Conservation (phyloP, 2,329 filamentous ascomycete genomes). For the Coniochaeta sp. region DNA sequence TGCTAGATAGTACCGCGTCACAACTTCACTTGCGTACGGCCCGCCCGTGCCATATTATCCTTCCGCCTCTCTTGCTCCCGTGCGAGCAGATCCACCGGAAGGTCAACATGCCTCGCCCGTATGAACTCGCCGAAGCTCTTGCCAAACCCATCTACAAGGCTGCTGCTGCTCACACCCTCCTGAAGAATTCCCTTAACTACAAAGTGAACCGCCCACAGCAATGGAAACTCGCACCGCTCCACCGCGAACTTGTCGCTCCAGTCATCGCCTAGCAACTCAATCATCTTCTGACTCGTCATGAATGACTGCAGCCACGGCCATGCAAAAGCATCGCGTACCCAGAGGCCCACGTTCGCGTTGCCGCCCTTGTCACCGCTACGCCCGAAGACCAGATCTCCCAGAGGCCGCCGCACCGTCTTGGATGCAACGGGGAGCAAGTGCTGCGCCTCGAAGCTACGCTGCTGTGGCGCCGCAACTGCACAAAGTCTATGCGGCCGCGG, state of each 20-base stretch:
- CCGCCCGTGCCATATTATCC: background rate
- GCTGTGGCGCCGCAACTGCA: background rate
- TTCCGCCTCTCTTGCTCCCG: conserved; percentile 12
- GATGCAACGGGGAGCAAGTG: conserved; percentile 4
- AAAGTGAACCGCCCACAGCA: conserved; percentile 31
- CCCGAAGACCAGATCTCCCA: conserved; percentile 22
- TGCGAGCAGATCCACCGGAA: conserved; percentile 16
- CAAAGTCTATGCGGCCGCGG: background rate
- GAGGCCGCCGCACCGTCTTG: conserved; percentile 11
- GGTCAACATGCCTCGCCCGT: conserved; percentile 19
- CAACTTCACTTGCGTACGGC: conserved; percentile 1
- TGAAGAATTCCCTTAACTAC: conserved; percentile 19
- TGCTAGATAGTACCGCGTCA: background rate
- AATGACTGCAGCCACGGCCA: conserved; percentile 32
- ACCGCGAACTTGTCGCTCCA: conserved; percentile 30
- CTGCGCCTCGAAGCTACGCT: background rate
- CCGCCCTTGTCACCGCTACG: conserved; percentile 25
- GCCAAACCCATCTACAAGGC: conserved; percentile 38
- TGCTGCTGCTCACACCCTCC: conserved; percentile 37
- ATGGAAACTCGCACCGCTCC: conserved; percentile 37
- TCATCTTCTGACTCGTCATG: conserved; percentile 27
- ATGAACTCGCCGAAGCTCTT: conserved; percentile 47
- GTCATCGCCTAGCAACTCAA: conserved; percentile 34
- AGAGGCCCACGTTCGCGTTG: conserved; percentile 27
- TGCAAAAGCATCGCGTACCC: conserved; percentile 25